phyloP scores from a whole-genome alignment of 495 filamentous ascomycete species.

The Clavariopsis aquatica region DNA sequence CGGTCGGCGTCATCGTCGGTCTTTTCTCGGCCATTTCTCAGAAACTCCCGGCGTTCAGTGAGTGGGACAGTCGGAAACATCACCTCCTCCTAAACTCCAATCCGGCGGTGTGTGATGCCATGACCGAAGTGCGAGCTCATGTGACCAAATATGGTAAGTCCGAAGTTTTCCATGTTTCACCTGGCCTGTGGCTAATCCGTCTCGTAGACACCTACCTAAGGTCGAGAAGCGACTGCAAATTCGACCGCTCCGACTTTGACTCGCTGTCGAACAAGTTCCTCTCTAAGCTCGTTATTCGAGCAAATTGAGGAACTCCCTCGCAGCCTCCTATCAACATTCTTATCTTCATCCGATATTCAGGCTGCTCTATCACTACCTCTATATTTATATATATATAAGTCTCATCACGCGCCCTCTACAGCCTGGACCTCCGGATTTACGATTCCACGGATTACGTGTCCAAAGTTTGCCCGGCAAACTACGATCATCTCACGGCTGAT shows the following conservation, averaged over 20 bases:
- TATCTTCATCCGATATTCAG: not conserved
- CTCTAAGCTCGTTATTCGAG: constrained; percentile 88
- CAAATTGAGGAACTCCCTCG: constrained; percentile 59
- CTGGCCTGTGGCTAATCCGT: constrained; percentile 15
- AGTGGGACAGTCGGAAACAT: constrained; percentile 89
- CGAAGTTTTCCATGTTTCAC: constrained; percentile 22
- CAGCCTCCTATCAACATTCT: constrained; percentile 5
- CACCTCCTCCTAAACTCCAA: constrained; percentile 85
- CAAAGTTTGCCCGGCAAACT: constrained; percentile 19
- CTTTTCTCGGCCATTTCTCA: constrained; percentile 95
- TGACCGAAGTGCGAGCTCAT: constrained; percentile 89
- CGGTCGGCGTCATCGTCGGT: constrained; percentile 90
- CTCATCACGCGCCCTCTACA: constrained; percentile 23
- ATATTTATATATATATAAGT: constrained; percentile 11
- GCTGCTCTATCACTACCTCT: constrained; percentile 12
- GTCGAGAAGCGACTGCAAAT: constrained; percentile 63
- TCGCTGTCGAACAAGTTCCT: constrained; percentile 92
- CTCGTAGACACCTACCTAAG: constrained; percentile 61
- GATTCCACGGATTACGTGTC: constrained; percentile 32
- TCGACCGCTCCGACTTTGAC: constrained; percentile 88
- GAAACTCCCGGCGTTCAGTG: constrained; percentile 82
- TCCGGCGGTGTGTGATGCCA: constrained; percentile 82
- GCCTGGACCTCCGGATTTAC: constrained; percentile 24
- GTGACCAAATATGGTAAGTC: constrained; percentile 83
- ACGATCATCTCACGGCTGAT: constrained; percentile 36